Evolutionary conservation across 1,284 basidiomycete genomes (phyloP).

Genomic region (Apiotrichum gamsii): DNA sequence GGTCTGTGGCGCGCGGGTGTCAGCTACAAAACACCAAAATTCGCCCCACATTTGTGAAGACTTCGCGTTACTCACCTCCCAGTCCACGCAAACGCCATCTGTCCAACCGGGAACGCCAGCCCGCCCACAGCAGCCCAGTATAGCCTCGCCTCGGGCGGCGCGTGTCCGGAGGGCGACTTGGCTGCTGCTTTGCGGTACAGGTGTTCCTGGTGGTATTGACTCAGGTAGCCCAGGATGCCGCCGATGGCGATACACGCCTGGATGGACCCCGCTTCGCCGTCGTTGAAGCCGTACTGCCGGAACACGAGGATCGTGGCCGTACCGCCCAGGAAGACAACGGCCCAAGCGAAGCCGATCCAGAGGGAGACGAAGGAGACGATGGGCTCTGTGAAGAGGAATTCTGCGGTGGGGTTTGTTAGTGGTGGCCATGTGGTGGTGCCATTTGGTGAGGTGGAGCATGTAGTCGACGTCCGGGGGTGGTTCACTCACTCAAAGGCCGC

Average conservation of each 20-base stretch:
- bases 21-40: too few relatives aligned
- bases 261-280: constrained; percentile 25
- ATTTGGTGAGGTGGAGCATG: neutral
- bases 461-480: constrained; percentile 14
- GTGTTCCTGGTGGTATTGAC: constrained; percentile 52
- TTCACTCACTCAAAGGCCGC: constrained; percentile 26
- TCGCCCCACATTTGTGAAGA: too few relatives aligned
- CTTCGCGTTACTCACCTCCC: constrained; percentile 7
- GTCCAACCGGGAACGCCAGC: constrained; percentile 38
- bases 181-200: constrained; percentile 29
- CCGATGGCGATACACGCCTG: constrained; percentile 49
- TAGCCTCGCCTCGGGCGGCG: constrained; percentile 49
- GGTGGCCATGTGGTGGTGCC: too few relatives aligned
- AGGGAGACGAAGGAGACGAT: constrained; percentile 47
- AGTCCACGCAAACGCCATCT: constrained; percentile 42
- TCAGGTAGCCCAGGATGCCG: constrained; percentile 63
- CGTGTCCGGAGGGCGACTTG: constrained; percentile 34
- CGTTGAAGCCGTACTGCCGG: constrained; percentile 34
- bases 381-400: constrained; percentile 48
- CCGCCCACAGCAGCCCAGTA: constrained; percentile 46
- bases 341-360: constrained; percentile 50
- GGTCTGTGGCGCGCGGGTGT: too few relatives aligned
- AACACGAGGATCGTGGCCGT: constrained; percentile 36
- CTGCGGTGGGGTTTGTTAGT: constrained; percentile 8
- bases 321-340: constrained; percentile 36